Base-by-base conservation (phyloP, 345 rosid species). In the Trapa bicornis region DNA sequence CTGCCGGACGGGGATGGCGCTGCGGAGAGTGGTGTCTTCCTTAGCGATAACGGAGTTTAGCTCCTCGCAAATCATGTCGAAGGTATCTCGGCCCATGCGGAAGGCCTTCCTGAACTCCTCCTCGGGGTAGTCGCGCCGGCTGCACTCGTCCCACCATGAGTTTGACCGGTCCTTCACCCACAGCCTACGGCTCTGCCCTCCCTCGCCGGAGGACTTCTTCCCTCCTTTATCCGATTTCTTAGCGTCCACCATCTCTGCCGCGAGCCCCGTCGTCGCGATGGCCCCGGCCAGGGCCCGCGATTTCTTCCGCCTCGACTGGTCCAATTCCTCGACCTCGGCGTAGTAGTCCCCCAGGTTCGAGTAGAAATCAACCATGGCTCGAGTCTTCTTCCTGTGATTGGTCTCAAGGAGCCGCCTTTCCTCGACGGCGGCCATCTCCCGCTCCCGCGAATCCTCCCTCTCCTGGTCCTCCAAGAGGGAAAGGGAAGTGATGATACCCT, bases 71-170 rank as follows among this genome's bases (percentile, higher is more conserved):
- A 92, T 86, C 66, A 73, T n/a, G 2, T 89, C 94, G 69, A 93
- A 93, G 41, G 97, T 90, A 2, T 82, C 74, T 67, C 77, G 87
- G 5, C 88, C 84, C 98, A 93, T 93, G 57, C 98, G 66, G 72
- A 93, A 93, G 37, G 94, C 89, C 70, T 68, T 80, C 76, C 74
- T 88, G 81, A 93, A 93, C 6, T 93, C 97, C 16, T 80, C 83
- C 5, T 90, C 97, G 0, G 97, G 94, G 65, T 70, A 93, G 74
- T 90, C 97, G 1, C 79, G 80, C 16, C 83, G 70, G 70, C 70
- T 90, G 33, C 96, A 93, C 68, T 90, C 94, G 38, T 93, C 98
- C 98, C 98, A 93, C 98, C 98, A 93, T 0, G 88, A 87, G 32
- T 80, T 80, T 9, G 92, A 87, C 65, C 98, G 70, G 64, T 93